Evolutionary conservation across 345 rosid species (phyloP).

Genomic region (Zanthoxylum bungeanum): DNA sequence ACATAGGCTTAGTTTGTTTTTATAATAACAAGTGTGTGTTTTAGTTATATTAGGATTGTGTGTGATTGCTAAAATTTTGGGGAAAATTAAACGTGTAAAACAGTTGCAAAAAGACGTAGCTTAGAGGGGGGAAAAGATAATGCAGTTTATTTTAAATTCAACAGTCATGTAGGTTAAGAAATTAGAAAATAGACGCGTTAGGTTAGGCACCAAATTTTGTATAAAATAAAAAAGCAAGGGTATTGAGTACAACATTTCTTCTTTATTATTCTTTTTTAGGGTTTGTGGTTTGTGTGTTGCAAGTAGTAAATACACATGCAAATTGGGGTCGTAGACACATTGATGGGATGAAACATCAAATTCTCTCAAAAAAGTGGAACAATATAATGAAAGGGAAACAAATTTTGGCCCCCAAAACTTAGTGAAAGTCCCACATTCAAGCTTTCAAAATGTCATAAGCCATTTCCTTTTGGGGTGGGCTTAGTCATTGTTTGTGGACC

Average conservation of each 20-base stretch:
- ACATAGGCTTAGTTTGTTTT: too few relatives aligned
- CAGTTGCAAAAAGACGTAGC: too few relatives aligned
- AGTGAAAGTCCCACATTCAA: conserved; percentile 15
- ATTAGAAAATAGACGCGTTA: too few relatives aligned
- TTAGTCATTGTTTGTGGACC: conserved; percentile 30
- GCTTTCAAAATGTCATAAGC: neutral
- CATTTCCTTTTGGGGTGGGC: conserved; percentile 22
- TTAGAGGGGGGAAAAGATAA: too few relatives aligned
- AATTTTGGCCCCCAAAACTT: conserved; percentile 6
- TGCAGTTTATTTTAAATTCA: too few relatives aligned
- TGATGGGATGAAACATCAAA: conserved; percentile 9
- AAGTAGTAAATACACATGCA: neutral
- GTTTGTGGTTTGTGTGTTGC: neutral
- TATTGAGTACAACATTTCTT: neutral
- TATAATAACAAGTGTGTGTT: too few relatives aligned
- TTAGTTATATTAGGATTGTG: too few relatives aligned
- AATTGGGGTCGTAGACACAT: conserved; percentile 1
- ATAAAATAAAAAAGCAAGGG: too few relatives aligned
- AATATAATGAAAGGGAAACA: conserved; percentile 2
- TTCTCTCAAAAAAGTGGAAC: conserved; percentile 29
- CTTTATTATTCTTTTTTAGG: too few relatives aligned
- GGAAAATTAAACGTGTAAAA: too few relatives aligned
- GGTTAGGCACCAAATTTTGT: neutral
- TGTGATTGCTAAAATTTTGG: too few relatives aligned
- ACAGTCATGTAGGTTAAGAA: too few relatives aligned